A percentile compares a stretch with the other conserved stretches of the same genome.
Conservation (phyloP, 208 protist species). For the Phytomonas francai region DNA sequence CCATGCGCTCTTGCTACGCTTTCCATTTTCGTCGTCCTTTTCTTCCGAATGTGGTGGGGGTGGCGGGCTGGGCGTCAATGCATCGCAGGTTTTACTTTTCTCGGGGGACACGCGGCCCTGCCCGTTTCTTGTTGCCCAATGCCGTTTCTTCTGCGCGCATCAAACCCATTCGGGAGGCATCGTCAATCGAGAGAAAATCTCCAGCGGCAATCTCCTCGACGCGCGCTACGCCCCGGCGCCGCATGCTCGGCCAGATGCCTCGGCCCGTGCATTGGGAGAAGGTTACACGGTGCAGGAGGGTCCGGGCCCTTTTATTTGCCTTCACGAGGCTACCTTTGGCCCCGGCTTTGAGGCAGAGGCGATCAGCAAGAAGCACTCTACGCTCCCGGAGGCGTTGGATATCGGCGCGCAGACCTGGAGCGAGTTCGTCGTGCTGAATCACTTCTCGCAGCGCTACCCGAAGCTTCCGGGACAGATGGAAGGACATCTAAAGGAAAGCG, state of each 20-base stretch:
- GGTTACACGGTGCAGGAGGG: no score
- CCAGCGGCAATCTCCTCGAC: background rate
- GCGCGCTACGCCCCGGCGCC: background rate
- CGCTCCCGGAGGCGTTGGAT: slow-evolving; percentile 73
- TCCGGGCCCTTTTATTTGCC: slow-evolving; percentile 77
- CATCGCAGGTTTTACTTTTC: slow-evolving; percentile 68
- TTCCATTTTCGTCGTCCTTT: slow-evolving; percentile 23
- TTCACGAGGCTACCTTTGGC: slow-evolving; percentile 93
- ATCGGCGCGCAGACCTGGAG: slow-evolving; percentile 38
- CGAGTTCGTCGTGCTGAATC: slow-evolving; percentile 67
- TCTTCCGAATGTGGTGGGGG: no score
- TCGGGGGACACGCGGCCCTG: slow-evolving; percentile 89
- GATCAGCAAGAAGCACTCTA: slow-evolving; percentile 80
- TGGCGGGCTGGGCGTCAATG: background rate
- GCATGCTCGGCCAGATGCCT: no score
- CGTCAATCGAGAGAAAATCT: no score
- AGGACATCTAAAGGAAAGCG: slow-evolving; percentile 32
- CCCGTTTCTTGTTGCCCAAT: slow-evolving; percentile 50
- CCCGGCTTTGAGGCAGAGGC: slow-evolving; percentile 80
- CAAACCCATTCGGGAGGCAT: background rate
- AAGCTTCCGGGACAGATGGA: slow-evolving; percentile 70
- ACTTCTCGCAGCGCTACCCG: slow-evolving; percentile 90
- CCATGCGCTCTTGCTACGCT: slow-evolving; percentile 77
- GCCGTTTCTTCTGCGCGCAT: slow-evolving; percentile 25
- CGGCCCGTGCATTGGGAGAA: no score